These are phyloP conservation scores for Naegleria lovaniensis DNA, from an alignment of 208 protist genomes.

Conservation along the genomic window DNA sequence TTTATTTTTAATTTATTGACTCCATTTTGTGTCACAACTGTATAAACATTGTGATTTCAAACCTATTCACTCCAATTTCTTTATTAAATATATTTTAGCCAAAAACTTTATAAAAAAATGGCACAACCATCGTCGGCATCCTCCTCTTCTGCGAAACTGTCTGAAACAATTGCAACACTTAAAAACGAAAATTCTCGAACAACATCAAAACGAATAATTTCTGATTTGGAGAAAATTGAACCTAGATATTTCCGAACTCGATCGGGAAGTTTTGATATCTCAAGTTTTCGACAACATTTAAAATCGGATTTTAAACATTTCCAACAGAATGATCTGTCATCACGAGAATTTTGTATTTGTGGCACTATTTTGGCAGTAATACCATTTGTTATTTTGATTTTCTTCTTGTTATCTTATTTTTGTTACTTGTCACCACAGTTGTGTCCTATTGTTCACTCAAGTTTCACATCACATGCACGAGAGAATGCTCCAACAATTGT, in stretches of 20 bases:
- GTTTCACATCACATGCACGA: not conserved
- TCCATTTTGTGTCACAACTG: not conserved
- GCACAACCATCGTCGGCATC: not conserved
- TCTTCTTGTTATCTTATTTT: not conserved
- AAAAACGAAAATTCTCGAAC: too few species aligned
- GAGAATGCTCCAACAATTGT: not conserved
- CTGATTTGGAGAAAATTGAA: not conserved
- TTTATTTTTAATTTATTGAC: not conserved
- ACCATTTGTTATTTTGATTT: not conserved
- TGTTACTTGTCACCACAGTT: not conserved
- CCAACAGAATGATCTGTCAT: not conserved
- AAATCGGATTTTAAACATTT: not conserved
- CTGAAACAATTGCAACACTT: too few species aligned
- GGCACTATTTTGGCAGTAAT: not conserved
- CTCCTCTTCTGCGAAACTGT: not conserved
- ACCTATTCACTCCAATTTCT: too few species aligned
- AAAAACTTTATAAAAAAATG: conserved; percentile 3
- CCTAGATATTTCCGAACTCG: not conserved
- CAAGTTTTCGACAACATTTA: not conserved
- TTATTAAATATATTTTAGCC: too few species aligned
- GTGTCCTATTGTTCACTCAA: not conserved
- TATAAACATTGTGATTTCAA: not conserved
- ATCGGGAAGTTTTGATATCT: not conserved
- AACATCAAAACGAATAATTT: not conserved
- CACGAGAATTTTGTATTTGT: not conserved